Conservation (phyloP, 2,329 filamentous ascomycete genomes). For the Ophiostoma perfectum region DNA sequence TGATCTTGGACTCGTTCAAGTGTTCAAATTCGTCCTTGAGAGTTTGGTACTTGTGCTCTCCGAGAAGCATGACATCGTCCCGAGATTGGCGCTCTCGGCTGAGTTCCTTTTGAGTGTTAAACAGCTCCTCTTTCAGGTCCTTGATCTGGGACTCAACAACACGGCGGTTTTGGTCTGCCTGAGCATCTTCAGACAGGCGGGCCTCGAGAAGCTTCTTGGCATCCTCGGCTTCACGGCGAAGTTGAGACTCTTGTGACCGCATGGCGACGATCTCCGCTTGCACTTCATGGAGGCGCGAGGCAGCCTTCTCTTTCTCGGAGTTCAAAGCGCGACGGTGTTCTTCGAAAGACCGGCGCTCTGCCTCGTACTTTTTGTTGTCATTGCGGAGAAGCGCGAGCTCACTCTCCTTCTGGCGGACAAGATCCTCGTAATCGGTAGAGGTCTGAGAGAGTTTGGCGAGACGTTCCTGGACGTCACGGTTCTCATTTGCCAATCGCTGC, state of each 20-base stretch:
- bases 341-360: slow-evolving; percentile 72
- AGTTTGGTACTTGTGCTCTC: slow-evolving; percentile 78
- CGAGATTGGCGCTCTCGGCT: slow-evolving; percentile 88
- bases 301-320: slow-evolving; percentile 72
- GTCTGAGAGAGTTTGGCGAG: slow-evolving; percentile 82
- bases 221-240: slow-evolving; percentile 84
- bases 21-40: slow-evolving; percentile 80
- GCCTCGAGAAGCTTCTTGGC: slow-evolving; percentile 81
- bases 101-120: slow-evolving; percentile 78
- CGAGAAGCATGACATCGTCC: slow-evolving; percentile 85
- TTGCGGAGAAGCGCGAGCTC: slow-evolving; percentile 79
- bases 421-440: slow-evolving; percentile 90
- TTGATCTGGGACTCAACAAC: slow-evolving; percentile 82
- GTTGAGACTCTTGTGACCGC: slow-evolving; percentile 73
- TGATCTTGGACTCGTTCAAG: slow-evolving; percentile 91
- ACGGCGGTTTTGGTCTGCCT: slow-evolving; percentile 73
- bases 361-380: slow-evolving; percentile 77
- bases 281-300: slow-evolving; percentile 70
- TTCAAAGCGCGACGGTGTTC: slow-evolving; percentile 67
- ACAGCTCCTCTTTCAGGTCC: slow-evolving; percentile 79
- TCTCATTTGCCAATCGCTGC: slow-evolving; percentile 71
- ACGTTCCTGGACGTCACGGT: slow-evolving; percentile 75
- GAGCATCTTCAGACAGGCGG: slow-evolving; percentile 81
- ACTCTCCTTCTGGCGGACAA: slow-evolving; percentile 89
- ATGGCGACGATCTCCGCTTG: slow-evolving; percentile 85